Conservation (phyloP, 2,329 filamentous ascomycete species). For the Fonsecaea nubica region DNA sequence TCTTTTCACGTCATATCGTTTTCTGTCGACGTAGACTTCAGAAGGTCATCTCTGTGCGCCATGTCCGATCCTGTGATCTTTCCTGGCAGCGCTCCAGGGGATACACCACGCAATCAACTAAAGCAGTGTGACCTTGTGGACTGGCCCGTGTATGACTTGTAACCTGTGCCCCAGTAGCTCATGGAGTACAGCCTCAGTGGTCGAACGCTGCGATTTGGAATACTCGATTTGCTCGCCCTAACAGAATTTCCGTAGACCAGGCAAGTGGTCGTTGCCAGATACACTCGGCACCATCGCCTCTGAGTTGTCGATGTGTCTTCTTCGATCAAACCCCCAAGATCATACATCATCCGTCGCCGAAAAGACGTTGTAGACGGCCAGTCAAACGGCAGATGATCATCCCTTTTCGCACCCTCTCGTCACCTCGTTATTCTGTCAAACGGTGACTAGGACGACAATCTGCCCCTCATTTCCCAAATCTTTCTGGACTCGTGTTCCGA, state of each 20-base stretch:
- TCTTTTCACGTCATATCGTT: not conserved
- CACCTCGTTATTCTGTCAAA: too few species aligned
- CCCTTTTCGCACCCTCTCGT: not conserved
- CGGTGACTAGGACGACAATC: constrained; percentile 36
- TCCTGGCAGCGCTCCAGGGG: not conserved
- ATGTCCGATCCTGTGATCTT: not conserved
- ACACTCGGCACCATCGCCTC: too few species aligned
- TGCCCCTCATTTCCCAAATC: constrained; percentile 44
- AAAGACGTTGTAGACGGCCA: not conserved
- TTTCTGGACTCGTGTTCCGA: constrained; percentile 42
- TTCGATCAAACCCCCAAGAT: not conserved
- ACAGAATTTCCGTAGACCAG: not conserved
- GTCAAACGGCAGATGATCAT: not conserved
- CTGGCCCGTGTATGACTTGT: too few species aligned
- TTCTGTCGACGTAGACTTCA: not conserved
- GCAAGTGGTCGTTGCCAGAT: too few species aligned
- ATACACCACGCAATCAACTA: not conserved
- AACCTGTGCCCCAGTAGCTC: not conserved
- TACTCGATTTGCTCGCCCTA: not conserved
- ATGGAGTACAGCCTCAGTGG: not conserved
- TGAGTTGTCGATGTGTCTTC: not conserved
- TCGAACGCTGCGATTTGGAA: too few species aligned
- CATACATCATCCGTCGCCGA: not conserved
- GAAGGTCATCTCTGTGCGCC: not conserved
- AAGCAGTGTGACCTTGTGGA: not conserved